Conservation (phyloP, 768 basidiomycete genomes). For the Pulveroboletus sp. region DNA sequence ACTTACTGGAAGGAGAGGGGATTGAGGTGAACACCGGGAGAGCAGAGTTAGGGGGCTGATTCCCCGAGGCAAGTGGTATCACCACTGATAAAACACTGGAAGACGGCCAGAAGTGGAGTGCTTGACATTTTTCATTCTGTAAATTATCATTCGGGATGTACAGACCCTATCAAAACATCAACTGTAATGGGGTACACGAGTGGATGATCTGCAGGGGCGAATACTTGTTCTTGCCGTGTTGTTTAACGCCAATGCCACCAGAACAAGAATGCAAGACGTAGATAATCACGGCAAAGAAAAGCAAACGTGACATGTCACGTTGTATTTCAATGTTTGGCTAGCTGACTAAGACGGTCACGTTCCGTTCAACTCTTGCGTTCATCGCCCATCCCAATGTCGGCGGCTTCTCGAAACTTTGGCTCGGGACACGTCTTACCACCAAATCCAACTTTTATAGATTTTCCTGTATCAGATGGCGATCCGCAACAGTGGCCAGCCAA, state of each 20-base stretch:
- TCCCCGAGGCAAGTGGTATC: conserved; percentile 36
- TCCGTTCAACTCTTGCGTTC: background rate
- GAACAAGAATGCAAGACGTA: conserved; percentile 46
- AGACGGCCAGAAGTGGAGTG: conserved; percentile 12
- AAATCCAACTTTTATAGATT: conserved; percentile 56
- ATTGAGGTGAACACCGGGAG: conserved; percentile 59
- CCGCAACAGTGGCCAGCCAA: conserved; percentile 53
- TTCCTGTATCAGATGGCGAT: conserved; percentile 62
- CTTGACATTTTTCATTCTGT: background rate
- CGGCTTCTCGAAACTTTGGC: conserved; percentile 14
- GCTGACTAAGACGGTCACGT: conserved; percentile 15
- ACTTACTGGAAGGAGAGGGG: conserved; percentile 71
- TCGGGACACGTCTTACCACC: conserved; percentile 39
- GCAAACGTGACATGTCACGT: background rate
- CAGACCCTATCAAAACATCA: conserved; percentile 30
- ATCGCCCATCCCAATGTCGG: conserved; percentile 20
- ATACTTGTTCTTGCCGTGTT: conserved; percentile 51
- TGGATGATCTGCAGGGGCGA: conserved; percentile 57
- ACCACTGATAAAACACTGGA: background rate
- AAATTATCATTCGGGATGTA: conserved; percentile 16
- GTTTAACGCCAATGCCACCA: conserved; percentile 67
- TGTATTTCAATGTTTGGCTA: conserved; percentile 1
- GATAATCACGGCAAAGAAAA: conserved; percentile 54
- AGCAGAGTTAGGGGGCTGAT: conserved; percentile 65
- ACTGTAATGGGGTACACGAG: conserved; percentile 48